Evolutionary conservation across 192 early-diverging fungal species (phyloP).

Genomic region (Coemansia sp.): DNA sequence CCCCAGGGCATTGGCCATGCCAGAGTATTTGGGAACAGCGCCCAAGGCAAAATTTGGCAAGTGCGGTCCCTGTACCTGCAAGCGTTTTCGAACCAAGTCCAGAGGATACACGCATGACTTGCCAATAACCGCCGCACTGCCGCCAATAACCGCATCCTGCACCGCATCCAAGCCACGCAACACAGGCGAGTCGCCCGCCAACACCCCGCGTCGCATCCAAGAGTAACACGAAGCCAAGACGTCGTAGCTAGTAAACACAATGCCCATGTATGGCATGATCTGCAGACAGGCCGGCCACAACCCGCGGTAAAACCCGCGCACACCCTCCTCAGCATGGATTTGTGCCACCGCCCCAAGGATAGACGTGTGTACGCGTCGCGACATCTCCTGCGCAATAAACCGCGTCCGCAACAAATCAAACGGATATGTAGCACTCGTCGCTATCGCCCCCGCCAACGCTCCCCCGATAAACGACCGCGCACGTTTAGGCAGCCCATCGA

Average conservation of each 20-base stretch:
- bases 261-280: slow-evolving; percentile 96
- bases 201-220: slow-evolving; percentile 19
- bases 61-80: slow-evolving; percentile 81
- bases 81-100: slow-evolving; percentile 80
- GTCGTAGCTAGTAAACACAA: slow-evolving; percentile 85
- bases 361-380: slow-evolving; percentile 68
- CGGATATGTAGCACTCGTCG: slow-evolving; percentile 89
- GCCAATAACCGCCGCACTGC: slow-evolving; percentile 74
- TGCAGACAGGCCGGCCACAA: slow-evolving; percentile 79
- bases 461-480: slow-evolving; percentile 74
- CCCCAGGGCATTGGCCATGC: slow-evolving; percentile 61
- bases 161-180: slow-evolving; percentile 15
- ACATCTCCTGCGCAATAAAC: slow-evolving; percentile 82
- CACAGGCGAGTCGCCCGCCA: neutral
- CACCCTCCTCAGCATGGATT: slow-evolving; percentile 75
- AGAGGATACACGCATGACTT: slow-evolving; percentile 91
- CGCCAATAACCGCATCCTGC: slow-evolving; percentile 79
- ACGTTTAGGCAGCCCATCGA: slow-evolving; percentile 27
- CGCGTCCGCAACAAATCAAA: slow-evolving; percentile 94
- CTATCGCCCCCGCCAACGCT: slow-evolving; percentile 74
- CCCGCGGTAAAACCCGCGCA: slow-evolving; percentile 86
- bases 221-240: slow-evolving; percentile 56
- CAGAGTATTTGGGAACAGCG: slow-evolving; percentile 68
- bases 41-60: slow-evolving; percentile 64
- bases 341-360: slow-evolving; percentile 65